phyloP scores from a whole-genome alignment of 2,329 filamentous ascomycete species.

The Penicillium freii region DNA sequence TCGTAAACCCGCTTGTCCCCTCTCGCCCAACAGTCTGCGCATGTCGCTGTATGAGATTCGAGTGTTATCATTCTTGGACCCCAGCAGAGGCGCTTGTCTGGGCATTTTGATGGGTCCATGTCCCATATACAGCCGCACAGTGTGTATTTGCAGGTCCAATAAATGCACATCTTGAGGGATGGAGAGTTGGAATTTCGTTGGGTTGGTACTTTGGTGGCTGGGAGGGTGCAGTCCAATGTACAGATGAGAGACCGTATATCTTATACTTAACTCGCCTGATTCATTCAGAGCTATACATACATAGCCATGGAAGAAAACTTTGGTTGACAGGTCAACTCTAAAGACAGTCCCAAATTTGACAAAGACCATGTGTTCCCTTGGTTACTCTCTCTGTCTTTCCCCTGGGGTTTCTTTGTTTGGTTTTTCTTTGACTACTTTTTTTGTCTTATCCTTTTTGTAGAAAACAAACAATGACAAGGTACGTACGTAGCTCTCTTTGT shows the following conservation, averaged over 20 bases:
- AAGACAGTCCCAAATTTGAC: background rate
- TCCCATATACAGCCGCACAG: slow-evolving; percentile 28
- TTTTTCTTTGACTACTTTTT: background rate
- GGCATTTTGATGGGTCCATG: slow-evolving; percentile 8
- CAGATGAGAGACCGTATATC: background rate
- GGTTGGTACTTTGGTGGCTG: background rate
- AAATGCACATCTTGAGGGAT: slow-evolving; percentile 20
- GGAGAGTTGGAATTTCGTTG: background rate
- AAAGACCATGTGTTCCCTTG: background rate
- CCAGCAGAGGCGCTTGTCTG: background rate
- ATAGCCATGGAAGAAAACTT: background rate
- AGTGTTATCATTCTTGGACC: slow-evolving; percentile 10
- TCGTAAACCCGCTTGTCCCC: slow-evolving; percentile 6
- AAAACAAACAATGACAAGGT: background rate
- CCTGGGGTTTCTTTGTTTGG: background rate
- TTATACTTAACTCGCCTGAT: background rate
- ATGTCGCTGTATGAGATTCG: slow-evolving; percentile 14
- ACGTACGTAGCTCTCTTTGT: background rate
- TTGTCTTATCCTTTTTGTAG: background rate
- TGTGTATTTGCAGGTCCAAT: slow-evolving; percentile 17
- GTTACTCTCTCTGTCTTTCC: background rate
- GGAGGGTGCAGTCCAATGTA: too few species aligned
- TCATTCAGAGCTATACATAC: background rate
- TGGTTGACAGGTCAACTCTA: background rate
- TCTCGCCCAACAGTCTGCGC: slow-evolving; percentile 17